Evolutionary conservation across 176 grass and related monocot genomes (phyloP).

Genomic region (Rhipidocladum racemiflorum): DNA sequence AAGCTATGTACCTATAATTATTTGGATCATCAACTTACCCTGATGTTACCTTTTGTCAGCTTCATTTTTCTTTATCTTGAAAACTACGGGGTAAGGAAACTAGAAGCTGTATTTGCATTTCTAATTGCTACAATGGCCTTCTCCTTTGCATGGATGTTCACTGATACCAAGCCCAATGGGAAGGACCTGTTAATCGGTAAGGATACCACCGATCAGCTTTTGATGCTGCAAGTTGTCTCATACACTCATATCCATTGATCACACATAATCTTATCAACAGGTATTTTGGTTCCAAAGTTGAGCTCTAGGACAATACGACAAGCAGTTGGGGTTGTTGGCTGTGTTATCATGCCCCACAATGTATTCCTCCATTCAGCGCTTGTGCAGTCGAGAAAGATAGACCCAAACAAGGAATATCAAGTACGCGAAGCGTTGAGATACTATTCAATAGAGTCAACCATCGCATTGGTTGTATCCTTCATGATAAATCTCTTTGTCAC

Average conservation of each 20-base stretch:
- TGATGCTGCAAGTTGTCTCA: neutral
- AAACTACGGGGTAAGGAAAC: constrained; percentile 96
- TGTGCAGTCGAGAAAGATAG: constrained; percentile 89
- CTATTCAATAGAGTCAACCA: constrained; percentile 92
- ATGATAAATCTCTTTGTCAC: constrained; percentile 96
- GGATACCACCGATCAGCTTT: constrained; percentile 17
- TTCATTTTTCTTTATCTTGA: constrained; percentile 96
- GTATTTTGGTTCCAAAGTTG: constrained; percentile 85
- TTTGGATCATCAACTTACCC: neutral
- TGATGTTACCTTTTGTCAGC: constrained; percentile 45
- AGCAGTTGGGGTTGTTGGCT: constrained; percentile 96
- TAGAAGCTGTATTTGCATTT: constrained; percentile 86
- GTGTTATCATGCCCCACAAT: constrained; percentile 99
- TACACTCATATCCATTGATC: constrained; percentile 14
- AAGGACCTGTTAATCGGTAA: constrained; percentile 76
- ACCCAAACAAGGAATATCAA: constrained; percentile 76
- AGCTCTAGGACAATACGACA: constrained; percentile 92
- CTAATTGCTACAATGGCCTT: constrained; percentile 90
- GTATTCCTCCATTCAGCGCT: constrained; percentile 97
- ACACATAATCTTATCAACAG: constrained; percentile 37
- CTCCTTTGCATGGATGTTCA: constrained; percentile 95
- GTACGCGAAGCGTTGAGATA: constrained; percentile 93
- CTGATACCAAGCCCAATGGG: constrained; percentile 67
- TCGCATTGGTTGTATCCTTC: constrained; percentile 76
- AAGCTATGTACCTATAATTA: neutral